Evolutionary conservation across 164 flowering plant genomes (phyloP), one percentile per base, ranked within the genome.

Genomic region (Protea cynaroides): DNA sequence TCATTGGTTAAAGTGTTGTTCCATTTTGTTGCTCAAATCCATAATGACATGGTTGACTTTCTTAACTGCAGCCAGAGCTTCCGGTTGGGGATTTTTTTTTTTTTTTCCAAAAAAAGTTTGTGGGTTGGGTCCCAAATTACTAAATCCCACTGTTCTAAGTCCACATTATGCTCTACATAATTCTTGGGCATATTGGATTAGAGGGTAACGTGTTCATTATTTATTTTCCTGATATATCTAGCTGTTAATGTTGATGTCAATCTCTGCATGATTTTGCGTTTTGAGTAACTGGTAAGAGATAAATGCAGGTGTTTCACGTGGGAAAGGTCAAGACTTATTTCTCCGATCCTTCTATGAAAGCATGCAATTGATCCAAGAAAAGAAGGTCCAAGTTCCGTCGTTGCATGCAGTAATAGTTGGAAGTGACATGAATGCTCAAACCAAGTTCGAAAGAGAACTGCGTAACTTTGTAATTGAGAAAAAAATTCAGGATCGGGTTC

Each of bases 301-400:
- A 59, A 62, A 4, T 80, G 72, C 80, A 91, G 99, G 99, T 83
- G 99, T 94, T 75, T 91, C 99, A 54, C 99, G 97, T 46, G 99
- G 99, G 55, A 94, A 94, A 68, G 97, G 99, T 37, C 99, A 94
- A 67, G 94, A 94, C 77, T 74, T 94, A 56, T 94, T 94, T 80
- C 84, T 94, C 4, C 91, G 78, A 52, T 63, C 94, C 38, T 94
- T 94, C 67, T 50, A 84, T 78, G 88, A 89, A 74, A 83, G 94
- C 64, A 53, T 94, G 80, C 90, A 83, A 62, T 50, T 88, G 25
- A 81, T 90, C 61, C 71, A 78, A 71, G 85, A 83, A 60, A 74
- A 78, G 80, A 94, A 89, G 66, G 69, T 86, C 60, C 79, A 83
- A 75, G 82, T 88, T 64, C 97, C 99, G 46, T 63, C 84, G 25